Evolutionary conservation across 192 early-diverging fungal genomes (phyloP).

Genomic region (Umbelopsis ramanniana): DNA sequence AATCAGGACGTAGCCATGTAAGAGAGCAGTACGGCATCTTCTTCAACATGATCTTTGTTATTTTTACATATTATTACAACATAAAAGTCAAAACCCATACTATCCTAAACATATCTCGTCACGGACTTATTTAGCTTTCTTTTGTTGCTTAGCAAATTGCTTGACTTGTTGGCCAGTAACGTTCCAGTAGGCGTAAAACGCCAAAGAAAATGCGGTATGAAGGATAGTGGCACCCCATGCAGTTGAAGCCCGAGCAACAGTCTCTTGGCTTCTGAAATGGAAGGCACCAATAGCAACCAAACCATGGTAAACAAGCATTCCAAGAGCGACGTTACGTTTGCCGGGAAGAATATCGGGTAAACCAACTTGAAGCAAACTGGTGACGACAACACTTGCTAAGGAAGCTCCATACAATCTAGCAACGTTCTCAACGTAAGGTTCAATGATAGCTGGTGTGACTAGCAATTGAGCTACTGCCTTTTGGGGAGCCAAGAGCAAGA

Average conservation of each 20-base stretch:
- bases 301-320: background rate
- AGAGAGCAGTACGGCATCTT: background rate
- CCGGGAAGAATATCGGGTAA: background rate
- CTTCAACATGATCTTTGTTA: background rate
- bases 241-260: background rate
- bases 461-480: background rate
- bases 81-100: background rate
- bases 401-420: background rate
- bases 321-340: conserved; percentile 11
- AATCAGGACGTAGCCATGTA: conserved; percentile 18
- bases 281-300: background rate
- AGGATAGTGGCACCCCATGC: background rate
- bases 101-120: background rate
- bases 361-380: background rate
- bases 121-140: conserved; percentile 3
- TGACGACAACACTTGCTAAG: background rate
- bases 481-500: background rate
- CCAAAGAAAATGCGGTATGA: background rate
- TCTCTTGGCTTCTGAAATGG: background rate
- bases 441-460: background rate
- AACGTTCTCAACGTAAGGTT: background rate
- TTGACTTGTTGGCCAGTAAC: conserved; percentile 2
- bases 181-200: conserved; percentile 8
- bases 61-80: conserved; percentile 16
- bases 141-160: background rate